Evolutionary conservation across 768 basidiomycete species (phyloP).

Genomic region (Cyclocybe aegerita): DNA sequence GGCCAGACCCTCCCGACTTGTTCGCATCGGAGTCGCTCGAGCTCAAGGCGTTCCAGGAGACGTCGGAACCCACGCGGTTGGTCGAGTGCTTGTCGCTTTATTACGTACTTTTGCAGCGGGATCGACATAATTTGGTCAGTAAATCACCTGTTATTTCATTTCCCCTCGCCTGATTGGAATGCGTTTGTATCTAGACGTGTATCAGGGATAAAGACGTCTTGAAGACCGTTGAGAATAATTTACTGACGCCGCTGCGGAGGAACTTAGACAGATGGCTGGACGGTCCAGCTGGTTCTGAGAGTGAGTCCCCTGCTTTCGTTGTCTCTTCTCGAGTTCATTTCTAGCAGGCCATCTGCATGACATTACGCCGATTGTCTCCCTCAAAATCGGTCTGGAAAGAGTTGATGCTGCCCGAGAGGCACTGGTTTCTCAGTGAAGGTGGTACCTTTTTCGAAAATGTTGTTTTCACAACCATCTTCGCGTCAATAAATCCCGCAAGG

Average conservation of each 20-base stretch:
- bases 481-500: neutral
- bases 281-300: constrained; percentile 18
- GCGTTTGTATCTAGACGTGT: constrained; percentile 40
- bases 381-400: constrained; percentile 50
- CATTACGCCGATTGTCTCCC: constrained; percentile 39
- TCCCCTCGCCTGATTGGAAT: neutral
- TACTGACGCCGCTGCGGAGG: constrained; percentile 44
- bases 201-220: constrained; percentile 45
- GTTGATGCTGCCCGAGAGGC: constrained; percentile 35
- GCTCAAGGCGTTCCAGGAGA: constrained; percentile 48
- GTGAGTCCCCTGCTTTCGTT: constrained; percentile 18
- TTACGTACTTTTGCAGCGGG: constrained; percentile 62
- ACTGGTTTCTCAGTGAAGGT: neutral
- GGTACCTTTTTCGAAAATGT: neutral
- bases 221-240: constrained; percentile 39
- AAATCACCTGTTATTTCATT: neutral
- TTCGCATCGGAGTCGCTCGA: constrained; percentile 33
- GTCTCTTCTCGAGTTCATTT: neutral
- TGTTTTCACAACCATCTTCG: neutral
- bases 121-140: constrained; percentile 54
- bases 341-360: neutral
- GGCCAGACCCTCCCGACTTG: constrained; percentile 52
- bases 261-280: constrained; percentile 34
- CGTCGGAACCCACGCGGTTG: constrained; percentile 59
- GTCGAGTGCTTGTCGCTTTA: constrained; percentile 68